Evolutionary conservation across 176 grass and related monocot species (phyloP).

Genomic region (Themeda triandra): DNA sequence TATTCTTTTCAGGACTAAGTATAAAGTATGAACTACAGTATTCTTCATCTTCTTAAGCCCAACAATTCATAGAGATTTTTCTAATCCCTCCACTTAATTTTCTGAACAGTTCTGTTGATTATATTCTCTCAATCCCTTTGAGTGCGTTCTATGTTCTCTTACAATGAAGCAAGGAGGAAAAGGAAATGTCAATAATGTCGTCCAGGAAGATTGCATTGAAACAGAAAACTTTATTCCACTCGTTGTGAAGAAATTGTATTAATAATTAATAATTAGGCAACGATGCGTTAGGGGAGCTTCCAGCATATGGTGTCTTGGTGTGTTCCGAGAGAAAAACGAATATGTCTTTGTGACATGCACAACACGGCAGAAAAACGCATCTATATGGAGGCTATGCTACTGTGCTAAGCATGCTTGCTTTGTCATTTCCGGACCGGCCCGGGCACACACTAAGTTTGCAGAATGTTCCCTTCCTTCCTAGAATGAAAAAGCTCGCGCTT

Average conservation of each 20-base stretch:
- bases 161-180: not conserved
- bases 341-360: slow-evolving; percentile 23
- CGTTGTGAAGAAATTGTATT: not conserved
- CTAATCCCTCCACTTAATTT: not conserved
- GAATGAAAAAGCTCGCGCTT: slow-evolving; percentile 41
- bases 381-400: slow-evolving; percentile 2
- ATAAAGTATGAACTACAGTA: not conserved
- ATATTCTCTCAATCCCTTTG: not conserved
- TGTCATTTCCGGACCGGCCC: not conserved
- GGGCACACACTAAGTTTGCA: not conserved
- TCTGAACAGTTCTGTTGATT: not conserved
- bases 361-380: slow-evolving; percentile 2
- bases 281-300: slow-evolving; percentile 29
- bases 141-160: not conserved
- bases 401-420: not conserved
- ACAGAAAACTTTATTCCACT: not conserved
- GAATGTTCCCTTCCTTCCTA: slow-evolving; percentile 38
- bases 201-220: not conserved
- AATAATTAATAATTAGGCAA: slow-evolving; percentile 14
- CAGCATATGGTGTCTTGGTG: slow-evolving; percentile 14
- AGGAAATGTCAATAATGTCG: not conserved
- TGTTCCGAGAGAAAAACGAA: not conserved
- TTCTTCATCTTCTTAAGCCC: not conserved
- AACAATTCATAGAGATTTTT: not conserved
- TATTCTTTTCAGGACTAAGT: no score